Evolutionary conservation across 495 filamentous ascomycete genomes (phyloP), one percentile per base, ranked within the genome.

Genomic region (Xylaria grammica): DNA sequence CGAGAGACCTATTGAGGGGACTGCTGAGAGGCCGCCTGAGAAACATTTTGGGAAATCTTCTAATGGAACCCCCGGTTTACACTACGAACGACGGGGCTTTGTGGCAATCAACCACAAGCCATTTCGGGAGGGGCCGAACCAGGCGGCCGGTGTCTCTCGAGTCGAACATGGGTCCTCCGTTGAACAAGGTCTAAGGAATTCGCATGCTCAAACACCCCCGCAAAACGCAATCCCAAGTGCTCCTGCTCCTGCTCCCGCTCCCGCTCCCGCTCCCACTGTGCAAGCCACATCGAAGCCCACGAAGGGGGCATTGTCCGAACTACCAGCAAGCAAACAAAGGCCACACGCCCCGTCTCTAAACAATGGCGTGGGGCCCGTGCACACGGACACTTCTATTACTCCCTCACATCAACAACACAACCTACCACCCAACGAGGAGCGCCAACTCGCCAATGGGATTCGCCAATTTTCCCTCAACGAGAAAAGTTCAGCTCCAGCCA

Each of bases 171-270:
- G 19, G 20, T 11, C 22, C 10, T 13, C 17, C 20, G 19, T 30
- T 52, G 48, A 61, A 52, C 58, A 51, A 53, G 27, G 13, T 22
- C n/a, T 17, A 36, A 62, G 11, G 27, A 49, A 29, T 9, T 24
- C 24, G 30, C 34, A 30, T 3, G 29, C 27, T 36, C 34, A 42
- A 26, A 55, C 34, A 38, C 5, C 27, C 4, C 20, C 29, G 38
- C 50, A 40, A 9, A 55, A 48, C 6, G 13, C 20, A 32, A 17
- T 63, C 20, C n/a, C 29, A 36, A 24, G 29, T 13, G 4, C 38
- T n/a, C n/a, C n/a, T n/a, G n/a, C n/a, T n/a, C n/a, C n/a, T n/a
- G n/a, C n/a, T n/a, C n/a, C n/a, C n/a, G n/a, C n/a, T n/a, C n/a
- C n/a, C n/a, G n/a, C n/a, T n/a, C n/a, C n/a, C n/a, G n/a, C n/a